Evolutionary conservation across 2,329 filamentous ascomycete genomes (phyloP), one percentile per base, ranked within the genome.

Genomic region (Clonostachys chloroleuca): DNA sequence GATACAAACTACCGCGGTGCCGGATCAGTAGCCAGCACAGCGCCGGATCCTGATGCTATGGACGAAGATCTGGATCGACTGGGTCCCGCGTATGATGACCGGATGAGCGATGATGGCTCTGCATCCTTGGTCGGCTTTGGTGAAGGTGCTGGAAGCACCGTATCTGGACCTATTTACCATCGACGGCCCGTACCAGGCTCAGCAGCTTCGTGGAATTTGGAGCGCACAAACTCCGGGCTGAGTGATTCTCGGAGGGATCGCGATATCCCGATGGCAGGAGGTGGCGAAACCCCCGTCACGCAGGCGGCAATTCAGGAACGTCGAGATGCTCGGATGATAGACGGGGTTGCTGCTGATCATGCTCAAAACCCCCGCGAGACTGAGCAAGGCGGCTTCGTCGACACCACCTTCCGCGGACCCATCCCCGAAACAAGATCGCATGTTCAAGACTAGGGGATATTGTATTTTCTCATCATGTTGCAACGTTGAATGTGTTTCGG

Each of bases 111-210:
- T 57, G 90, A 95, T 58, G 87, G 85, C 8, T 85, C 84, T 45
- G 89, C 86, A 3, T 92, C 87, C 52, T 75, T 96, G 6, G 92
- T 96, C 10, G 92, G 87, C 1, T 96, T 96, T 56, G 92, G 92
- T 44, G 92, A 96, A 64, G 92, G 92, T 34, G 92, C 92, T 10
- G 89, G 86, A 55, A 90, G 87, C 63, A 90, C 90, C 6, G 84
- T 92, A 48, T 89, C 84, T 50, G 90, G 90, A 0, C 89, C 89
- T 37, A 87, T 87, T 60, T 78, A 87, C 68, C 72, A 80, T 63
- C 68, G 78, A 50, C 63, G 77, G 43, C 64, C 72, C 44, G 65
- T 66, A 52, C 73, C 71, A 54, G 68, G 60, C 52, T 67, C 56
- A 49, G 61, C 49, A 65, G 69, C 56, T 62, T 44, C 55, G 54